These are phyloP conservation scores for Monosporozyma yasuniensis DNA, from an alignment of 805 yeast species.

Conservation along the genomic window DNA sequence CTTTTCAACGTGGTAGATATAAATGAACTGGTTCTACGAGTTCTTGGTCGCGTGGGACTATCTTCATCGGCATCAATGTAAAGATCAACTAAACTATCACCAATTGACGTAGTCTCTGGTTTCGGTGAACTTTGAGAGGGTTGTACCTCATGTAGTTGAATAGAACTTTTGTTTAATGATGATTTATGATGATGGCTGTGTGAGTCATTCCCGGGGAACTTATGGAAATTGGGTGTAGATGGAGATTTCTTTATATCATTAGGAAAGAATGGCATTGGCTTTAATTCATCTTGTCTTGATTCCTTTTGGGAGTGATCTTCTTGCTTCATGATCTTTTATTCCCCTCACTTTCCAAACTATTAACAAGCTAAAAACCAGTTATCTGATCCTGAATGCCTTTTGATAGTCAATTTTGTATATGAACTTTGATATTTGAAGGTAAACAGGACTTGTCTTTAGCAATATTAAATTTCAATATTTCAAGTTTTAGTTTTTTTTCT, in stretches of 20 bases:
- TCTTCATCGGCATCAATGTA: background rate
- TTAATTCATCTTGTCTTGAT: background rate
- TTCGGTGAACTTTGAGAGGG: background rate
- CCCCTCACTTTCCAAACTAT: background rate
- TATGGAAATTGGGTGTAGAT: slow-evolving; percentile 3
- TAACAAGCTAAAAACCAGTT: background rate
- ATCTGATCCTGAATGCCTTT: background rate
- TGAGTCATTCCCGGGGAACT: background rate
- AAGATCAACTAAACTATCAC: slow-evolving; percentile 3
- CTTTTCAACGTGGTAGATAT: slow-evolving; percentile 6
- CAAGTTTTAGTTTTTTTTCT: background rate
- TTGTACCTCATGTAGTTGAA: background rate
- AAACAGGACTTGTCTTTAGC: background rate
- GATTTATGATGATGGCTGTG: background rate
- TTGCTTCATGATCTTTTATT: background rate
- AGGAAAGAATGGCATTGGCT: background rate
- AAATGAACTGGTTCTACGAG: background rate
- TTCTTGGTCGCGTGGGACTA: background rate
- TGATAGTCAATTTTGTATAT: background rate
- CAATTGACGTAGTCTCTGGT: background rate
- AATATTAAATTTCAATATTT: background rate
- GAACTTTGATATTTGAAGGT: background rate
- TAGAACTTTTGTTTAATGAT: background rate
- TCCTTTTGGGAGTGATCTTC: background rate
- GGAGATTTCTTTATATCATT: slow-evolving; percentile 2